Evolutionary conservation across 306 rosid genomes (phyloP), one percentile per base, ranked within the genome.

Genomic region (Prosopis cineraria): DNA sequence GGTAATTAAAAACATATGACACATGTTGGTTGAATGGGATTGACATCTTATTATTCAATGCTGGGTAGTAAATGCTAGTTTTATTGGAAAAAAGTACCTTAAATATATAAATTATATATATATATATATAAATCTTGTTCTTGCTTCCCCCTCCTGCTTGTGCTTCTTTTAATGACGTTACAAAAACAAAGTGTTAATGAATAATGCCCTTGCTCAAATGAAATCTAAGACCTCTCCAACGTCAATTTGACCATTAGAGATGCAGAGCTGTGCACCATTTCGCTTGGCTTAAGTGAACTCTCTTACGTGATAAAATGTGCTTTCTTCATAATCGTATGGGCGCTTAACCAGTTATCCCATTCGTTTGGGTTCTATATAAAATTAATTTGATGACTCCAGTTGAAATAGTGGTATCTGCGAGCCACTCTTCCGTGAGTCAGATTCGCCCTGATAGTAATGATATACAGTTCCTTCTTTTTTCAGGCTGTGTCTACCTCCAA

Each of bases 401-500:
- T 82, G 73, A 58, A 56, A 59, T 30, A 67, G 34, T 53, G 34
- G 72, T 56, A 44, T 25, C 3, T 66, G 27, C 48, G 50, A 73
- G 36, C 48, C 34, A 39, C 55, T 60, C 80, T 33, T 52, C 4
- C 56, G 47, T 31, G 10, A 22, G 60, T 75, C 74, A 75, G 16
- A 44, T 75, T 33, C 53, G 66, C 41, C 58, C 56, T 27, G 43
- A 43, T 69, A 31, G 55, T 11, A 33, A 73, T 73, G 34, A 60
- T 77, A 19, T 48, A 69, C 53, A 3, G 75, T 72, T 5, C 16
- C 48, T 60, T 50, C 68, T 66, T 30, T 9, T 24, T 82, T 27
- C 78, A 95, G 98, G 98, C 89, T 45, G 98, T 95, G 70, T 94
- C 98, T 63, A 92, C 95, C 30, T 81, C 98, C 76, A 95, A 91